Conservation (phyloP, 371 early-diverging fungal genomes). For the Parasitella parasitica region DNA sequence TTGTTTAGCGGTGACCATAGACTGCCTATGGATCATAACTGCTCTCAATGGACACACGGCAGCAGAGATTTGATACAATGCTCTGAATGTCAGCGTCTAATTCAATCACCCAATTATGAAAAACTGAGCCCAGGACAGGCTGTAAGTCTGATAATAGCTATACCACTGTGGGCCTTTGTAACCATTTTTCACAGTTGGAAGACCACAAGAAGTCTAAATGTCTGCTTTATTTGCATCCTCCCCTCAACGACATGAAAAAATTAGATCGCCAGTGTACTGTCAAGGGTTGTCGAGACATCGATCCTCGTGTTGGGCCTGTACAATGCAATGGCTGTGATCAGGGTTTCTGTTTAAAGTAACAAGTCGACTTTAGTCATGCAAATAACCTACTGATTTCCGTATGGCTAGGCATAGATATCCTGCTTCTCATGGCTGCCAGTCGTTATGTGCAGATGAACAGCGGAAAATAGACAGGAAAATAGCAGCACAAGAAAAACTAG, state of each 20-base stretch:
- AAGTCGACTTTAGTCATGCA: background rate
- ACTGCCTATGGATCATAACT: conserved; percentile 26
- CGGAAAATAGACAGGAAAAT: conserved; percentile 23
- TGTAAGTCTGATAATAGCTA: conserved; percentile 6
- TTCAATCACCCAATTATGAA: conserved; percentile 5
- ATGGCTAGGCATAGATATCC: conserved; percentile 29
- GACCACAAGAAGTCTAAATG: conserved; percentile 21
- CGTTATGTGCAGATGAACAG: conserved; percentile 18
- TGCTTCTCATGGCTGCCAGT: conserved; percentile 26
- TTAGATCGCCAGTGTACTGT: conserved; percentile 14
- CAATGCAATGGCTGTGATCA: conserved; percentile 29
- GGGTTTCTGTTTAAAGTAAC: conserved; percentile 32
- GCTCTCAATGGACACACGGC: conserved; percentile 7
- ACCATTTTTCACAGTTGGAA: conserved; percentile 16
- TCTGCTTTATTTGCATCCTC: conserved; percentile 1
- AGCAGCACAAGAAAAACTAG: conserved; percentile 29
- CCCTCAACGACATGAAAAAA: background rate
- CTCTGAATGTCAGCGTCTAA: conserved; percentile 14
- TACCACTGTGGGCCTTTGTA: background rate
- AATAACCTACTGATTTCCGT: background rate
- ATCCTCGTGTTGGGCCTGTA: conserved; percentile 27
- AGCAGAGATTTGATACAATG: conserved; percentile 23
- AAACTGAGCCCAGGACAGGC: background rate
- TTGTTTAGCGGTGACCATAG: conserved; percentile 33
- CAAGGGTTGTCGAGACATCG: conserved; percentile 26